These are phyloP conservation scores for Heliosperma pusillum DNA, from an alignment of 148 eudicot species.

Conservation along the genomic window DNA sequence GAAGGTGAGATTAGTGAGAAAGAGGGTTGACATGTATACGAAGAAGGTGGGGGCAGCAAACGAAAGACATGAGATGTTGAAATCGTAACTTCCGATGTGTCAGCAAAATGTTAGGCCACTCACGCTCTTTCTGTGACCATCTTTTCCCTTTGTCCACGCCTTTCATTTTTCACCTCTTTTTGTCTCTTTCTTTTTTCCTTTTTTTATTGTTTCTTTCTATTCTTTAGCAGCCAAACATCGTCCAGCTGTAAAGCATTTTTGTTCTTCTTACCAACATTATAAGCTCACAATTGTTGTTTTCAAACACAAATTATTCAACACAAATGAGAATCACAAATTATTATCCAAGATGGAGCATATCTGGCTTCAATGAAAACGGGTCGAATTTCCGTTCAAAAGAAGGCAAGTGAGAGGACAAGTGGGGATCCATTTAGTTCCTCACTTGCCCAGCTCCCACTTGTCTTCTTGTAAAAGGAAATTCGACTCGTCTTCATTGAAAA, in stretches of 20 bases:
- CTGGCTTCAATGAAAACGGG: no score
- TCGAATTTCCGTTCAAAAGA: no score
- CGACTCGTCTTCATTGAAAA: no score
- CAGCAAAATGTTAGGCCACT: constrained; percentile 27
- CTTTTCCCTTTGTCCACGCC: constrained; percentile 8
- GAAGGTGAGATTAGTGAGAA: not conserved
- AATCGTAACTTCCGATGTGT: constrained; percentile 27
- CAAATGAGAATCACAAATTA: no score
- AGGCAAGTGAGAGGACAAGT: no score
- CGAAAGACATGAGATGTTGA: constrained; percentile 27
- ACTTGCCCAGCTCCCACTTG: no score
- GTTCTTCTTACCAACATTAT: not conserved
- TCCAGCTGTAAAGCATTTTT: constrained; percentile 12
- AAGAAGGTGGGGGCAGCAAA: constrained; percentile 20
- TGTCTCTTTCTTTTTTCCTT: not conserved
- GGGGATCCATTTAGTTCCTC: no score
- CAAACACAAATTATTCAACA: no score
- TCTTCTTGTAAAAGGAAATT: no score
- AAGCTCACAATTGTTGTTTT: not conserved
- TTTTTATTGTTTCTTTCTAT: not conserved
- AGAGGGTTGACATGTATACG: constrained; percentile 1
- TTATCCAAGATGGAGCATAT: no score
- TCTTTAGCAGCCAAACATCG: constrained; percentile 4
- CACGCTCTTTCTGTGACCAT: constrained; percentile 32
- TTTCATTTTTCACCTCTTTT: not conserved